Conservation (phyloP, 192 early-diverging fungal genomes). For the Coemansia sp. region DNA sequence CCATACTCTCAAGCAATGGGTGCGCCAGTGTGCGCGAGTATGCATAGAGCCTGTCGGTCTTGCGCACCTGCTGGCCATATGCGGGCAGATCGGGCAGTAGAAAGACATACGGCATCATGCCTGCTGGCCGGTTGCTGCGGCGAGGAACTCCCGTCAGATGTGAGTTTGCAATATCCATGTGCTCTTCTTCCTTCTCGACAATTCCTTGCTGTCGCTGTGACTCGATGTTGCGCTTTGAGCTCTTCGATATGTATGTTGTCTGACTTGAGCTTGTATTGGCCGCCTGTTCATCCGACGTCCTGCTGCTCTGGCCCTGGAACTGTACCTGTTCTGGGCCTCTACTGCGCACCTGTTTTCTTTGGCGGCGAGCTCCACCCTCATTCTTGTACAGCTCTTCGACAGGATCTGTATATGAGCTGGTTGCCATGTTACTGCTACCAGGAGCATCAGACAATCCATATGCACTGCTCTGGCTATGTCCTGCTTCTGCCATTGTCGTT, state of each 20-base stretch:
- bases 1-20: conserved; percentile 47
- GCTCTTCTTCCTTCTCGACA: conserved; percentile 45
- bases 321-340: not conserved
- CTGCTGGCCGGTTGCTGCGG: conserved; percentile 32
- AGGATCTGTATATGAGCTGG: not conserved
- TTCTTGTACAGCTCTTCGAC: too few relatives aligned
- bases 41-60: conserved; percentile 37
- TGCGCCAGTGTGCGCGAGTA: conserved; percentile 32
- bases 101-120: conserved; percentile 42
- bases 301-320: conserved; percentile 3
- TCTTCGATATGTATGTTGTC: conserved; percentile 20
- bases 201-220: conserved; percentile 54
- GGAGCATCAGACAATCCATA: not conserved
- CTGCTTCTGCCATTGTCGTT: not conserved
- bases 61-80: conserved; percentile 40
- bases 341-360: not conserved
- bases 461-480: not conserved
- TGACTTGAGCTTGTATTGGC: not conserved
- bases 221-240: conserved; percentile 51
- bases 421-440: not conserved
- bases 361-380: not conserved
- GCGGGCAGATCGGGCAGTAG: conserved; percentile 36
- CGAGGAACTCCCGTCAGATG: conserved; percentile 46
- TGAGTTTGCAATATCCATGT: conserved; percentile 35
- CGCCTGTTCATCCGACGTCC: conserved; percentile 1